Conservation (phyloP, 2,329 filamentous ascomycete species). For the Sphaerulina populicola region DNA sequence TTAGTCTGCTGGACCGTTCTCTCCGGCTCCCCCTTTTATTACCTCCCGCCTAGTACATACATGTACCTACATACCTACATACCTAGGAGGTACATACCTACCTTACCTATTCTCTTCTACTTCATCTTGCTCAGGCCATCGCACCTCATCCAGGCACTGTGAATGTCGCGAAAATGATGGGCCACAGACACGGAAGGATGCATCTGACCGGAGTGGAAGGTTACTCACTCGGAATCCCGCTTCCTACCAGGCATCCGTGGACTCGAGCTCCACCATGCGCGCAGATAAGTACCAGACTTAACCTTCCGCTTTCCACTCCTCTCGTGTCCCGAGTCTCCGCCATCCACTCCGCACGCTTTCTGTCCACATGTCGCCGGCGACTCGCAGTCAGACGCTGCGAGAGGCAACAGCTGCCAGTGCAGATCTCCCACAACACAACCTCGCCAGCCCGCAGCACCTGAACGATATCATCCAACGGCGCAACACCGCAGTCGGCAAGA, state of each 20-base stretch:
- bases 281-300: slow-evolving; percentile 4
- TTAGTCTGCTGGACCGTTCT: too few species aligned
- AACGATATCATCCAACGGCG: not conserved
- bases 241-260: not conserved
- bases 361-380: slow-evolving; percentile 13
- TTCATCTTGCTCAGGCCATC: too few species aligned
- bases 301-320: not conserved
- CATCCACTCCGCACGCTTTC: not conserved
- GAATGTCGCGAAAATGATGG: too few species aligned
- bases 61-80: too few species aligned
- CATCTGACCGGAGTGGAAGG: not conserved
- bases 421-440: slow-evolving; percentile 10
- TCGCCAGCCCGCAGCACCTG: slow-evolving; percentile 6
- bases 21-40: too few species aligned
- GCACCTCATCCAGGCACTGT: too few species aligned
- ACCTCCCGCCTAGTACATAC: too few species aligned
- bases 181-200: not conserved
- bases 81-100: too few species aligned
- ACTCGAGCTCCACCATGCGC: slow-evolving; percentile 3
- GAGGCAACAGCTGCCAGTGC: slow-evolving; percentile 11
- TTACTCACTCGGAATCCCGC: slow-evolving; percentile 2
- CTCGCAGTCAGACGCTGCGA: slow-evolving; percentile 11
- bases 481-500: not conserved
- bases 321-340: not conserved
- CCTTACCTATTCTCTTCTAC: too few species aligned